phyloP scores from a whole-genome alignment of 805 yeast genomes.

The Pichia heedii region DNA sequence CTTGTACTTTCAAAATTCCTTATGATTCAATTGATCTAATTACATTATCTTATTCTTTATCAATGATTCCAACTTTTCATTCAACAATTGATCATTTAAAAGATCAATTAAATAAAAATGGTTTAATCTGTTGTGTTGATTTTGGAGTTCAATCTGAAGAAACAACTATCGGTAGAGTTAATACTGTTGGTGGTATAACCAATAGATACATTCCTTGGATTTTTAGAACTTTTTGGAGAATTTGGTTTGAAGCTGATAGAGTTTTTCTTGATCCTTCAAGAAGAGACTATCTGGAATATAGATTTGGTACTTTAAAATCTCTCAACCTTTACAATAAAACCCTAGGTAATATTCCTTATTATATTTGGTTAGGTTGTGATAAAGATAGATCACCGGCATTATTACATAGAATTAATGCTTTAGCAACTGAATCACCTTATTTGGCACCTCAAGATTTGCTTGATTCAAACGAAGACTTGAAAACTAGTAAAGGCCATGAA shows the following conservation, averaged over 20 bases:
- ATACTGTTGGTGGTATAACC: conserved; percentile 66
- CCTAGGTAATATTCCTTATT: conserved; percentile 72
- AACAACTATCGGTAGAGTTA: conserved; percentile 56
- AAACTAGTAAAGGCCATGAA: conserved; percentile 63
- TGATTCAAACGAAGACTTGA: conserved; percentile 22
- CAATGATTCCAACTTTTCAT: conserved; percentile 80
- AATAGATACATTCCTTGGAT: conserved; percentile 72
- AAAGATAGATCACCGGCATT: conserved; percentile 44
- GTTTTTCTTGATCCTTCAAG: conserved; percentile 73
- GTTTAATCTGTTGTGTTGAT: conserved; percentile 65
- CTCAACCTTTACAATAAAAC: conserved; percentile 54
- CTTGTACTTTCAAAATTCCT: conserved; percentile 56
- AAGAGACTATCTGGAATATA: conserved; percentile 75
- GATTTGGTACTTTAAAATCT: conserved; percentile 73
- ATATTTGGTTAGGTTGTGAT: conserved; percentile 74
- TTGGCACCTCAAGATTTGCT: conserved; percentile 45
- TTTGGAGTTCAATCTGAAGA: conserved; percentile 69
- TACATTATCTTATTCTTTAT: conserved; percentile 71
- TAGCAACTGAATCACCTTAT: conserved; percentile 78
- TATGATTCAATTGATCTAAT: conserved; percentile 52
- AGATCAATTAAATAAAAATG: conserved; percentile 42
- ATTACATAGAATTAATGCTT: conserved; percentile 48
- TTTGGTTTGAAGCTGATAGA: conserved; percentile 81
- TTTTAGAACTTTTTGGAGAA: conserved; percentile 72
- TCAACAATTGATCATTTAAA: conserved; percentile 67